Evolutionary conservation across 371 early-diverging fungal species (phyloP).

Genomic region (Phascolomyces articulosus): DNA sequence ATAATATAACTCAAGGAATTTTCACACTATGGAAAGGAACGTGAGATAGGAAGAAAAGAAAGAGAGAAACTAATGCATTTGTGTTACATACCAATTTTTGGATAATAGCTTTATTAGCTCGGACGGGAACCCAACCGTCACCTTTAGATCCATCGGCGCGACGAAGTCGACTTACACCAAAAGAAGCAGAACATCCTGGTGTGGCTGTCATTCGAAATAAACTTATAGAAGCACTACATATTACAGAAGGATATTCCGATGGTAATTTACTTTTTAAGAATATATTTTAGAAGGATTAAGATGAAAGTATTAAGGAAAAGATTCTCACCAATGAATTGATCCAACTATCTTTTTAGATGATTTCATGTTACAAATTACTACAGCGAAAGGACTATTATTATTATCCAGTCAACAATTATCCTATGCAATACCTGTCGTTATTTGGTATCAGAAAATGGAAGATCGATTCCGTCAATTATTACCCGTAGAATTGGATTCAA

Average conservation of each 20-base stretch:
- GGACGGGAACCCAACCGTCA: background rate
- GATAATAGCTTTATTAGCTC: background rate
- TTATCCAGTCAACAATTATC: background rate
- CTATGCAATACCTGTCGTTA: background rate
- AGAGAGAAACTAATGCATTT: no score
- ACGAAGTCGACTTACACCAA: background rate
- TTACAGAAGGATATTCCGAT: background rate
- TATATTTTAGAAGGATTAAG: no score
- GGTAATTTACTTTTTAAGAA: no score
- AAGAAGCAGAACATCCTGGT: background rate
- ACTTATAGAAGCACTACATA: background rate
- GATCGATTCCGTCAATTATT: background rate
- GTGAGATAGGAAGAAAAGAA: no score
- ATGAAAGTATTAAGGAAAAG: background rate
- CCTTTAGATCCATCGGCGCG: background rate
- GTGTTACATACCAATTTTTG: background rate
- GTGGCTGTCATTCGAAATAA: background rate
- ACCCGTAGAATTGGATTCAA: background rate
- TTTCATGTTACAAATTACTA: background rate
- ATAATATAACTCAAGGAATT: no score
- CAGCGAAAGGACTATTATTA: background rate
- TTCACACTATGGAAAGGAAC: no score
- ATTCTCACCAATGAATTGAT: background rate
- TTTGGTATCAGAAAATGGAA: background rate
- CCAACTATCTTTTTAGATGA: background rate